Percentiles rank a stretch among this genome's conserved stretches.
Evolutionary conservation across 164 flowering plant species (phyloP).

Genomic region (Echeveria elegans): DNA sequence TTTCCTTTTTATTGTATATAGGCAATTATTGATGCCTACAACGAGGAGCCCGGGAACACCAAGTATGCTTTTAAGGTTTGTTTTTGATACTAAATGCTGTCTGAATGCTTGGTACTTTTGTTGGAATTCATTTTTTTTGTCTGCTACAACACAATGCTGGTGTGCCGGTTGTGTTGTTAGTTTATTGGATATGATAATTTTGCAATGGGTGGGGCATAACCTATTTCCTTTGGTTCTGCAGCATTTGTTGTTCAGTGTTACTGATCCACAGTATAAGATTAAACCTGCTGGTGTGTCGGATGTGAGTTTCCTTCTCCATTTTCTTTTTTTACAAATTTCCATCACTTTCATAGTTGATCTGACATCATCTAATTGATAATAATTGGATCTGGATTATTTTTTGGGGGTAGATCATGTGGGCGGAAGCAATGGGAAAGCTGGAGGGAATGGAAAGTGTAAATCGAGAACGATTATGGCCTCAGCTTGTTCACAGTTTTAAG

Average conservation of each 20-base stretch:
- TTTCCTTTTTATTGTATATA: constrained; percentile 16
- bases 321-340: too few relatives aligned
- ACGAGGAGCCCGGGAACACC: constrained; percentile 77
- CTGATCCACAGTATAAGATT: constrained; percentile 58
- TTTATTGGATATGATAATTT: background rate
- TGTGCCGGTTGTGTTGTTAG: background rate
- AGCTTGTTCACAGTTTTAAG: constrained; percentile 91
- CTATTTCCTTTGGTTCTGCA: constrained; percentile 27
- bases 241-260: constrained; percentile 93
- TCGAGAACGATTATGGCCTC: constrained; percentile 92
- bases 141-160: too few relatives aligned
- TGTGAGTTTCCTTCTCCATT: constrained; percentile 42
- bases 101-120: background rate
- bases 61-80: constrained; percentile 89
- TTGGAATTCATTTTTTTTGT: too few relatives aligned
- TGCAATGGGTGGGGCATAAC: background rate
- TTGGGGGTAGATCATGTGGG: constrained; percentile 98
- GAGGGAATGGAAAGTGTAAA: constrained; percentile 90
- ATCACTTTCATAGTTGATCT: too few relatives aligned
- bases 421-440: constrained; percentile 91
- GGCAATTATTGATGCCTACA: constrained; percentile 93
- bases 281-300: constrained; percentile 95
- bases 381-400: background rate
- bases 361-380: background rate
- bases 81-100: background rate